phyloP scores from a whole-genome alignment of 176 grass and related monocot genomes.

The Carex kokanica region DNA sequence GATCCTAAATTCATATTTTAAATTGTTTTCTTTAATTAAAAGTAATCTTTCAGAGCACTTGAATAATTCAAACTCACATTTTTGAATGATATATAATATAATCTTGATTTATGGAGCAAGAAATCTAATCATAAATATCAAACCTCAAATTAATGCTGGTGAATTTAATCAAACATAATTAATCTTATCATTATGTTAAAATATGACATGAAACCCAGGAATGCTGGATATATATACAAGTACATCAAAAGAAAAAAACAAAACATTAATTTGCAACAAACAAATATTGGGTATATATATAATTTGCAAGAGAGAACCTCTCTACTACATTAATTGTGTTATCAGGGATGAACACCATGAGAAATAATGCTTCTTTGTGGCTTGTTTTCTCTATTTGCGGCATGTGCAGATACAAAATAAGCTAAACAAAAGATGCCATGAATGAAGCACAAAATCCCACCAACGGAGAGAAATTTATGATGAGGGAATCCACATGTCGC shows the following conservation, averaged over 20 bases:
- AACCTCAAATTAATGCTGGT: too few relatives aligned
- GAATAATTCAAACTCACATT: too few relatives aligned
- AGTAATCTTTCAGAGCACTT: too few relatives aligned
- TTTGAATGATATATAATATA: too few relatives aligned
- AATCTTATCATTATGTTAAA: neutral
- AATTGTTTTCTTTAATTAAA: too few relatives aligned
- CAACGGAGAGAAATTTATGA: conserved; percentile 60
- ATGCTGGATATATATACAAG: neutral
- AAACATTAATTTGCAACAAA: neutral
- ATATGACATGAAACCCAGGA: neutral
- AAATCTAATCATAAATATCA: too few relatives aligned
- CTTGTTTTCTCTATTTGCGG: conserved; percentile 36
- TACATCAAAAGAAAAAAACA: neutral
- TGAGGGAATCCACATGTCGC: conserved; percentile 44
- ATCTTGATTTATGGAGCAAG: too few relatives aligned
- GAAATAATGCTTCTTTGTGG: neutral
- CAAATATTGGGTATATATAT: neutral
- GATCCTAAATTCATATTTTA: too few relatives aligned
- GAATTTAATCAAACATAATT: too few relatives aligned
- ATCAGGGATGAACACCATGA: conserved; percentile 31
- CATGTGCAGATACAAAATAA: conserved; percentile 75
- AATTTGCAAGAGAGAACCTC: neutral
- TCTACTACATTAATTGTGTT: neutral
- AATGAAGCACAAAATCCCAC: conserved; percentile 77
- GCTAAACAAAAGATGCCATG: conserved; percentile 58